Base-by-base conservation (phyloP, 2,329 filamentous ascomycete species). In the Fonsecaea nubica region DNA sequence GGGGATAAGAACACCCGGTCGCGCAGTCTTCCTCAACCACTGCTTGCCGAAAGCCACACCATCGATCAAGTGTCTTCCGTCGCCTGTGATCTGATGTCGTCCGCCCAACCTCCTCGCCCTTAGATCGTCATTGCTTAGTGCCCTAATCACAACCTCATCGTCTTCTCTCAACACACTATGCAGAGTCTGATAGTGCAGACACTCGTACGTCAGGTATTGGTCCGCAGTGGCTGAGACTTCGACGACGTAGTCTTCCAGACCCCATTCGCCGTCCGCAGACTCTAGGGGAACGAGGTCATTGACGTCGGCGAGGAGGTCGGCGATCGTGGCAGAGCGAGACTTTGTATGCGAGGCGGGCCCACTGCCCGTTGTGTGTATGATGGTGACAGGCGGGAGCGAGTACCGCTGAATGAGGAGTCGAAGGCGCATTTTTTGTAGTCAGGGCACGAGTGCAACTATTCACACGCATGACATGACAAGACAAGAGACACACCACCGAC, bases 221-320 rank as follows among this genome's bases (percentile, higher is more conserved):
- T 70, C 63, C 25, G 15, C 55, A 9, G 62, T 65, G 13, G 65
- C 59, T n/a, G 84, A 85, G 3, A 97, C 84, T 77, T 96, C 91
- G 35, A 97, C 92, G 8, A 86, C 86, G 77, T 98, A 98, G 76
- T 97, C 92, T 74, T 97, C 93, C 3, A 97, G 80, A 0, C 92
- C 92, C 92, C 92, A 97, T 66, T 92, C 76, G 8, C 79, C 78
- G 56, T 77, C 78, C 48, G 84, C 84, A 64, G 89, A 88, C 80
- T 97, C 93, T 0, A 98, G 86, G 0, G 93, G 93, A 1, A 97
- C 82, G 15, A 91, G 84, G 52, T 91, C 87, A 78, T 96, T 93
- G 71, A 97, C 83, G 67, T 92, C 86, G 69, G 91, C 87, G 42
- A 97, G 83, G 1, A 97, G 85, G 71, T 90, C 87, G 35, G 91